Evolutionary conservation across 371 early-diverging fungal species (phyloP), one percentile per base, ranked within the genome.

Genomic region (Mortierella sp.): DNA sequence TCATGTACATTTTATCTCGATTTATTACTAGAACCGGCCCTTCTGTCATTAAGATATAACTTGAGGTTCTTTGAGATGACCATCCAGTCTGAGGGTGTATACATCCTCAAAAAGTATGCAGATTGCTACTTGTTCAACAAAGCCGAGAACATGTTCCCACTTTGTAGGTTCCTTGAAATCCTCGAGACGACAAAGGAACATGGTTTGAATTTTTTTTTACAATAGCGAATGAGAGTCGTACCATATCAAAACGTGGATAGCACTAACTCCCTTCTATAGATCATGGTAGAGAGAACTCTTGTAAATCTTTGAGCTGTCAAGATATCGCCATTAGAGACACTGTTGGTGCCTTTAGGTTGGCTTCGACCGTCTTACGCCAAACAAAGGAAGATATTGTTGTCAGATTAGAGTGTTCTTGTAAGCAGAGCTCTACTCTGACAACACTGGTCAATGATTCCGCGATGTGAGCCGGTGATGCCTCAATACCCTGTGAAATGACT

Each of bases 101-200:
- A 55, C 11, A 56, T 64, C 55, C 28, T 64, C 46, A 53, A 64
- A 46, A 64, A 64, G 57, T 64, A 64, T 64, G 64, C 64, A 64
- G 57, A 64, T 21, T 64, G 64, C 57, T 55, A 53, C 64, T 64
- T 64, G 56, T 64, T 64, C 57, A 64, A 64, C 64, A 64, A 46
- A 21, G 64, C 64, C 16, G 64, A 46, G 55, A 64, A 64, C 45
- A 21, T 64, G 57, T 55, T 64, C 64, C 64, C 64, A 45, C 28
- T 64, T 26, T 56, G 56, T 25, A 64, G 64, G 57, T 18, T 64
- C 46, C 55, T 56, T 57, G 37, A 37, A 37, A 9, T 37, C 37
- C 37, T 37, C 18, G 30, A 57, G 57, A 57, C 57, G 26, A 57
- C 26, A 26, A 57, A 57, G 57, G 57, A 28, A 28, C 37, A 57